phyloP scores from a whole-genome alignment of 2,329 filamentous ascomycete genomes.

The Catunica adiposa region DNA sequence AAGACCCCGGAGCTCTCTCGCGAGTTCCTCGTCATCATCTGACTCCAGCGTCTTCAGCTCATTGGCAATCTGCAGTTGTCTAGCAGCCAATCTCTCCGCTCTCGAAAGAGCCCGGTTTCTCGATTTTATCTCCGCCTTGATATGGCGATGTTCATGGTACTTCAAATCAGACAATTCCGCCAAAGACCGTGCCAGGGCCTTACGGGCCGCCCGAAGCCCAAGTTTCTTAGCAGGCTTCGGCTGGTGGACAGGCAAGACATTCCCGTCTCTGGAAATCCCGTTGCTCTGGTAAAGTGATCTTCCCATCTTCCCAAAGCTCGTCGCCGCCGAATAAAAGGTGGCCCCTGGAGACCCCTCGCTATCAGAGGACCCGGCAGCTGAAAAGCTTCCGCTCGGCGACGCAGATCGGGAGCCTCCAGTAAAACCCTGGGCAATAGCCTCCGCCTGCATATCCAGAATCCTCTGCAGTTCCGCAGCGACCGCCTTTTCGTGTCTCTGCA shows the following conservation, averaged over 20 bases:
- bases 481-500: constrained; percentile 30
- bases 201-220: constrained; percentile 45
- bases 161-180: constrained; percentile 48
- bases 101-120: constrained; percentile 41
- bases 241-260: constrained; percentile 45
- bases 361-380: constrained; percentile 16
- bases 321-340: constrained; percentile 25
- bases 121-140: constrained; percentile 39
- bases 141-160: constrained; percentile 45
- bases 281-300: constrained; percentile 28
- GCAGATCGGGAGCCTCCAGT: background rate
- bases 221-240: constrained; percentile 32
- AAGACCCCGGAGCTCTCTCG: constrained; percentile 43
- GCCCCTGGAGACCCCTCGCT: constrained; percentile 23
- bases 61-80: constrained; percentile 31
- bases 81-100: constrained; percentile 35
- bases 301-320: constrained; percentile 25
- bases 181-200: constrained; percentile 47
- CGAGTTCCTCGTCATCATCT: constrained; percentile 40
- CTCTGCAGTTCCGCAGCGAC: constrained; percentile 32
- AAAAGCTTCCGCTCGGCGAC: constrained; percentile 14
- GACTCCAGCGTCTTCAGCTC: constrained; percentile 39
- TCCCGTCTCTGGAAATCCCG: constrained; percentile 25
- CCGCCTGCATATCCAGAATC: constrained; percentile 33
- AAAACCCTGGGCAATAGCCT: constrained; percentile 17